Conservation (phyloP, 768 basidiomycete genomes). For the Boletus barrowsii region DNA sequence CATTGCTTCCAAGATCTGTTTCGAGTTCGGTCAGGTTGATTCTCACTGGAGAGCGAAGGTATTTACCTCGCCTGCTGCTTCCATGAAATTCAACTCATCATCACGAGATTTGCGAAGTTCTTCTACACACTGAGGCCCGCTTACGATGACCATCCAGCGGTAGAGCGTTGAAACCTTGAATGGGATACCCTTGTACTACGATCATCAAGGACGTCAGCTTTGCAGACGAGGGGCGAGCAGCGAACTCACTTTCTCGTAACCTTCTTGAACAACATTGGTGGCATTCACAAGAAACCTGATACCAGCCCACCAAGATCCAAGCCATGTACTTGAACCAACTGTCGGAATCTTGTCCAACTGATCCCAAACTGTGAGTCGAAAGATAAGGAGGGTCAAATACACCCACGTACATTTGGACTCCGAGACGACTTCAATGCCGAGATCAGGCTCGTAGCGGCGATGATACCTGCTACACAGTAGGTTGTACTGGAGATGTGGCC, state of each 20-base stretch:
- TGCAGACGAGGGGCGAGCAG: not conserved
- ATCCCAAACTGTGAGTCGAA: not conserved
- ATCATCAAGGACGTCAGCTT: not conserved
- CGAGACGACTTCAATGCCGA: not conserved
- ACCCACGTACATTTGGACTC: constrained; percentile 1
- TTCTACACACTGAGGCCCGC: constrained; percentile 32
- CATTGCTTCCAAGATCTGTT: constrained; percentile 34
- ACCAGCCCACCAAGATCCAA: constrained; percentile 29
- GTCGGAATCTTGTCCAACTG: constrained; percentile 33
- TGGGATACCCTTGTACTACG: constrained; percentile 26
- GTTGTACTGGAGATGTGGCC: not conserved
- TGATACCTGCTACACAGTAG: not conserved
- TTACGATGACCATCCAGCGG: constrained; percentile 41
- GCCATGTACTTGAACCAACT: constrained; percentile 23
- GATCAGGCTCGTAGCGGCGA: not conserved
- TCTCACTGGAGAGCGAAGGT: not conserved
- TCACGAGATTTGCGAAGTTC: constrained; percentile 41
- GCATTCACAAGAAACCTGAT: constrained; percentile 18
- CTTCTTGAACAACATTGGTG: constrained; percentile 28
- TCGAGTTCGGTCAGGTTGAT: not conserved
- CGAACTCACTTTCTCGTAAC: constrained; percentile 30
- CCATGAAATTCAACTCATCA: constrained; percentile 34
- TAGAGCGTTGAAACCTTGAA: constrained; percentile 32
- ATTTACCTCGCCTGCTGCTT: constrained; percentile 14
- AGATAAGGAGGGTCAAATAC: not conserved